These are phyloP conservation scores for Phaeodactylum tricornutum DNA, from an alignment of 108 stramenopile species.

Conservation along the genomic window DNA sequence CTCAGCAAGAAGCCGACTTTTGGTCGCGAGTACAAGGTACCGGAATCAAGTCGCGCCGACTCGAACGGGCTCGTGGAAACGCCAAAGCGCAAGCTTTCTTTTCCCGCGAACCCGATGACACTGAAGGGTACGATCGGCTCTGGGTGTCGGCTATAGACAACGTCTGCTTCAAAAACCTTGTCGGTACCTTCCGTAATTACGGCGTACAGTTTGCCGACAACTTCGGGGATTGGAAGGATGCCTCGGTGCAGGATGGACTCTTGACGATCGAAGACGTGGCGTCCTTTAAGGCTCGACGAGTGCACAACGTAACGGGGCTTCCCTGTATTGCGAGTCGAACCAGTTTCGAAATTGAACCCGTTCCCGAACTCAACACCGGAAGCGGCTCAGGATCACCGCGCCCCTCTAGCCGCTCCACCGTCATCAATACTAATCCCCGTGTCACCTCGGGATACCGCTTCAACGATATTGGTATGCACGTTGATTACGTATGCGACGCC, in stretches of 20 bases:
- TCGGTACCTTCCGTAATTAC: conserved; percentile 65
- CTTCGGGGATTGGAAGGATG: conserved; percentile 75
- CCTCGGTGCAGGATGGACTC: conserved; percentile 40
- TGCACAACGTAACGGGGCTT: conserved; percentile 66
- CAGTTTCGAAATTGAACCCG: conserved; percentile 75
- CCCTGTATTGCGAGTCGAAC: conserved; percentile 68
- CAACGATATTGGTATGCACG: conserved; percentile 69
- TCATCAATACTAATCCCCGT: conserved; percentile 24
- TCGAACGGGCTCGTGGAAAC: conserved; percentile 55
- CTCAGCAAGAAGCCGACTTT: conserved; percentile 40
- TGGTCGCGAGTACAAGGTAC: conserved; percentile 37
- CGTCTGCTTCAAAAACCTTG: conserved; percentile 50
- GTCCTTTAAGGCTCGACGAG: conserved; percentile 67
- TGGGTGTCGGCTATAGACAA: conserved; percentile 75
- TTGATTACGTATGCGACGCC: conserved; percentile 64
- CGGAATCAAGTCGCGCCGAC: conserved; percentile 25
- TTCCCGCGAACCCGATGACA: conserved; percentile 38
- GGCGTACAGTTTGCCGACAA: conserved; percentile 81
- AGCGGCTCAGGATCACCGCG: conserved; percentile 3
- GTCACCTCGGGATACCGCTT: conserved; percentile 70
- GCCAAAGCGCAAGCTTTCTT: conserved; percentile 61
- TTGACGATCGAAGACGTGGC: conserved; percentile 77
- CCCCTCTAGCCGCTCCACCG: conserved; percentile 13
- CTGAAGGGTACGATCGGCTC: conserved; percentile 67
- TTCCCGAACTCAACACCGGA: conserved; percentile 21